Evolutionary conservation across 768 basidiomycete species (phyloP).

Genomic region (Boletus sensibilis): DNA sequence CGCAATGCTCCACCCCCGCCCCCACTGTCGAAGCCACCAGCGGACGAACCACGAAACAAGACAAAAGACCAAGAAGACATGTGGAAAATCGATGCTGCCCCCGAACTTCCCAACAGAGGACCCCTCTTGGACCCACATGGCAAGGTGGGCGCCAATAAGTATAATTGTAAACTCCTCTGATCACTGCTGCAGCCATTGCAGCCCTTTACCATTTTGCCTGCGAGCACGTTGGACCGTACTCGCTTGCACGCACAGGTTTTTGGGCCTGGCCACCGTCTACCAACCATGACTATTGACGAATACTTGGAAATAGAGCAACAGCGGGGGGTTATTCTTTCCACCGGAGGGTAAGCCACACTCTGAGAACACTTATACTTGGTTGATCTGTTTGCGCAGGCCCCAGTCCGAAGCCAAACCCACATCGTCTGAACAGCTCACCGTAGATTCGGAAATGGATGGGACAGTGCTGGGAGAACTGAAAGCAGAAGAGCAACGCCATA

Average conservation of each 20-base stretch:
- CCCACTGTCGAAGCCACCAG: slow-evolving; percentile 28
- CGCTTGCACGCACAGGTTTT: slow-evolving; percentile 81
- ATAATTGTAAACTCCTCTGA: slow-evolving; percentile 2
- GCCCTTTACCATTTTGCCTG: slow-evolving; percentile 91
- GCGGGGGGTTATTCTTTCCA: slow-evolving; percentile 83
- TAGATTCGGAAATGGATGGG: slow-evolving; percentile 86
- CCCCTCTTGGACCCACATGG: slow-evolving; percentile 74
- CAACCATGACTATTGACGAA: slow-evolving; percentile 95
- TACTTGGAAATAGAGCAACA: slow-evolving; percentile 84
- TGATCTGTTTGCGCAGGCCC: slow-evolving; percentile 42
- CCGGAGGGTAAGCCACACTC: slow-evolving; percentile 68
- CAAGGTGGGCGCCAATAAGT: slow-evolving; percentile 50
- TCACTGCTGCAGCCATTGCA: slow-evolving; percentile 62
- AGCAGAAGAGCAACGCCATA: slow-evolving; percentile 71
- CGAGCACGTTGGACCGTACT: slow-evolving; percentile 63
- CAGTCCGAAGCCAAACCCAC: slow-evolving; percentile 67
- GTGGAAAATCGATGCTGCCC: slow-evolving; percentile 72
- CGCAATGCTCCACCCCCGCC: slow-evolving; percentile 47
- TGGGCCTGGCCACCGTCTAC: slow-evolving; percentile 76
- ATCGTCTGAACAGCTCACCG: slow-evolving; percentile 69
- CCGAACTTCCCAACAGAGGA: slow-evolving; percentile 47
- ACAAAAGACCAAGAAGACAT: slow-evolving; percentile 48
- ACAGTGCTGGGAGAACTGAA: slow-evolving; percentile 64
- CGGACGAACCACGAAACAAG: slow-evolving; percentile 41
- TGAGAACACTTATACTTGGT: neutral